Evolutionary conservation across 352 stramenopile species (phyloP).

Genomic region (Phytopythium chamaehyphon): DNA sequence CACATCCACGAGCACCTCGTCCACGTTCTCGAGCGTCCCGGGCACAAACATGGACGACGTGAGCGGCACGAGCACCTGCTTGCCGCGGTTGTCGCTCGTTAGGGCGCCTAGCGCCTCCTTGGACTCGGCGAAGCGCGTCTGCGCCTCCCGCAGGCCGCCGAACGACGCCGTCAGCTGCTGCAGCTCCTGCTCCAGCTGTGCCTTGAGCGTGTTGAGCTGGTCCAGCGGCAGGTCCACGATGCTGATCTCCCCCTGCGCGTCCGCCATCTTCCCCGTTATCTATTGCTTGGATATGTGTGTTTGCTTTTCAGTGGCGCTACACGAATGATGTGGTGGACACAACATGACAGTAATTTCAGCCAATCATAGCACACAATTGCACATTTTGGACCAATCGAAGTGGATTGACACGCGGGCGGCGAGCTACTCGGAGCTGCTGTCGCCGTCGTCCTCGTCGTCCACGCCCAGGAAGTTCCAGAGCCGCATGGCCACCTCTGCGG

Average conservation of each 20-base stretch:
- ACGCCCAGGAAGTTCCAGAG: constrained; percentile 61
- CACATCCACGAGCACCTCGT: constrained; percentile 92
- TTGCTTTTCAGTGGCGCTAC: constrained; percentile 7
- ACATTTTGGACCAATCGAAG: constrained; percentile 3
- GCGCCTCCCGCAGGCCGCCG: constrained; percentile 61
- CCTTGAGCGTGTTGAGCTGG: constrained; percentile 91
- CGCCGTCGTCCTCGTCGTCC: constrained; percentile 29
- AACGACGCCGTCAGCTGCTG: constrained; percentile 75
- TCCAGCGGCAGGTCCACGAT: constrained; percentile 89
- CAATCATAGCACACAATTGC: neutral
- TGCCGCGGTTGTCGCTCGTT: constrained; percentile 47
- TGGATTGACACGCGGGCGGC: neutral
- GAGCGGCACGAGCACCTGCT: constrained; percentile 92
- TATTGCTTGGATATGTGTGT: constrained; percentile 5
- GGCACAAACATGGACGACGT: constrained; percentile 95
- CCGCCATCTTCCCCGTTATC: constrained; percentile 25
- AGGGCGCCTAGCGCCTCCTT: constrained; percentile 69
- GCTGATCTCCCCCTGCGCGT: constrained; percentile 55
- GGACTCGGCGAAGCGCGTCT: constrained; percentile 77
- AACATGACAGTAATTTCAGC: neutral
- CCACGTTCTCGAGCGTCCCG: constrained; percentile 81
- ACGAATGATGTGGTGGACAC: constrained; percentile 4
- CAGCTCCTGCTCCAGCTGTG: constrained; percentile 83
- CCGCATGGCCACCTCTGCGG: constrained; percentile 72
- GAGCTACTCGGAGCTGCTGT: constrained; percentile 19